These are phyloP conservation scores for Iris macrosiphon DNA, from an alignment of 106 monocot species.

Conservation along the genomic window DNA sequence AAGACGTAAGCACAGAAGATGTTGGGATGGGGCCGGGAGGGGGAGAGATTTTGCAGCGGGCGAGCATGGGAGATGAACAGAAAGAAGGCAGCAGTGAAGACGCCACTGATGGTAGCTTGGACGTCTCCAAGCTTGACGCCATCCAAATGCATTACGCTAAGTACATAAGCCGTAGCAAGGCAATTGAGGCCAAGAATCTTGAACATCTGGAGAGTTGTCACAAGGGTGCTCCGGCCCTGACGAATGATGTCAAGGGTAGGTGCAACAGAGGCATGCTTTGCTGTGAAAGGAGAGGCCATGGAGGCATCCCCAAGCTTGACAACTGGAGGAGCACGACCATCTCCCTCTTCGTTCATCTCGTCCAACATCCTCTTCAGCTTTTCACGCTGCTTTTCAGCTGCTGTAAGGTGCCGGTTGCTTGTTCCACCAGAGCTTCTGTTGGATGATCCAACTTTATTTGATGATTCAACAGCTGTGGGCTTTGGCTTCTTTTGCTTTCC, in stretches of 20 bases:
- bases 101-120: conserved; percentile 92
- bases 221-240: conserved; percentile 93
- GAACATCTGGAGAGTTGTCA: conserved; percentile 99
- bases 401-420: conserved; percentile 54
- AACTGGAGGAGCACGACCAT: conserved; percentile 59
- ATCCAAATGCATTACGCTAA: conserved; percentile 98
- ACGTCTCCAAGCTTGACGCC: conserved; percentile 97
- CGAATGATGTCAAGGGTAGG: conserved; percentile 97
- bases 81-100: conserved; percentile 97
- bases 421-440: conserved; percentile 19
- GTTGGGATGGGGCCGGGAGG: conserved; percentile 79
- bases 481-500: conserved; percentile 64
- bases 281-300: conserved; percentile 99
- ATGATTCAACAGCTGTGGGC: conserved; percentile 31
- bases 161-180: conserved; percentile 94
- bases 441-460: conserved; percentile 9
- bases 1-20: conserved; percentile 96
- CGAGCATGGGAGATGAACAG: conserved; percentile 98
- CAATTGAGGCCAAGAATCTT: conserved; percentile 99
- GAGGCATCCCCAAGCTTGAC: conserved; percentile 99
- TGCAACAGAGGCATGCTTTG: conserved; percentile 88
- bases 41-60: conserved; percentile 74
- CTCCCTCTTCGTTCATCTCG: conserved; percentile 91
- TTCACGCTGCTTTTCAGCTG: conserved; percentile 75
- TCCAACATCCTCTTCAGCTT: conserved; percentile 78